Percentiles rank a stretch among this genome's conserved stretches.
Evolutionary conservation across 2,329 filamentous ascomycete species (phyloP).

Genomic region (Cercospora brassicicola): DNA sequence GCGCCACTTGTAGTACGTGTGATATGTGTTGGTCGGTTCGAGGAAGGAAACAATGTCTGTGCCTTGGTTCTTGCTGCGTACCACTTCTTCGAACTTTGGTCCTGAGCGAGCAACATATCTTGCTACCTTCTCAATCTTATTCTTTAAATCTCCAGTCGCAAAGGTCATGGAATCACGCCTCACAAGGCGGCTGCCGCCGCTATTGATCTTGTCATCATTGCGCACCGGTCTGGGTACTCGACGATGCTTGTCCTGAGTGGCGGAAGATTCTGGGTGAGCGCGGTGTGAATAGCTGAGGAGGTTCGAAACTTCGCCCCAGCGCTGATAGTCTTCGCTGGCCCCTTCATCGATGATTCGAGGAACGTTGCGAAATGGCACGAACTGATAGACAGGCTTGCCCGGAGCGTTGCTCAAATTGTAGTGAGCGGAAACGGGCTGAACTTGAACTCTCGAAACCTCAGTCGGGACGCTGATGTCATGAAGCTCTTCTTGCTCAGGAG

Average conservation of each 20-base stretch:
- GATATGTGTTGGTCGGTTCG: constrained; percentile 75
- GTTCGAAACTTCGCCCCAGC: not conserved
- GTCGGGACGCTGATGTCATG: not conserved
- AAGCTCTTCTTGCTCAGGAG: not conserved
- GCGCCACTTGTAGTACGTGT: constrained; percentile 87
- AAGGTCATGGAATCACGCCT: not conserved
- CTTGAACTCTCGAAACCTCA: not conserved
- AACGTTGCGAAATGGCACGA: not conserved
- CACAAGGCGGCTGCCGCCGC: not conserved
- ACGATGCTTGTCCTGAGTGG: not conserved
- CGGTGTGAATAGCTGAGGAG: not conserved
- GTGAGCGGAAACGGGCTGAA: not conserved
- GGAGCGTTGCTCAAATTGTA: not conserved
- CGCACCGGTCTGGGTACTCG: not conserved
- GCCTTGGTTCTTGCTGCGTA: constrained; percentile 77
- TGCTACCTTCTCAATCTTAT: constrained; percentile 90
- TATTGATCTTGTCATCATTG: not conserved
- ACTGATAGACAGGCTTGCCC: not conserved
- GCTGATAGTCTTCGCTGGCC: not conserved
- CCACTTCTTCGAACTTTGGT: constrained; percentile 71
- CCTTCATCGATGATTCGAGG: not conserved
- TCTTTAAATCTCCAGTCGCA: constrained; percentile 74
- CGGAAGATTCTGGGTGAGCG: not conserved
- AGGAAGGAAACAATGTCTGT: constrained; percentile 94
- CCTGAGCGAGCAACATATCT: constrained; percentile 77